A percentile compares a stretch with the other conserved stretches of the same genome.
Evolutionary conservation across 2,329 filamentous ascomycete species (phyloP).

Genomic region (Sporothrix globosa): DNA sequence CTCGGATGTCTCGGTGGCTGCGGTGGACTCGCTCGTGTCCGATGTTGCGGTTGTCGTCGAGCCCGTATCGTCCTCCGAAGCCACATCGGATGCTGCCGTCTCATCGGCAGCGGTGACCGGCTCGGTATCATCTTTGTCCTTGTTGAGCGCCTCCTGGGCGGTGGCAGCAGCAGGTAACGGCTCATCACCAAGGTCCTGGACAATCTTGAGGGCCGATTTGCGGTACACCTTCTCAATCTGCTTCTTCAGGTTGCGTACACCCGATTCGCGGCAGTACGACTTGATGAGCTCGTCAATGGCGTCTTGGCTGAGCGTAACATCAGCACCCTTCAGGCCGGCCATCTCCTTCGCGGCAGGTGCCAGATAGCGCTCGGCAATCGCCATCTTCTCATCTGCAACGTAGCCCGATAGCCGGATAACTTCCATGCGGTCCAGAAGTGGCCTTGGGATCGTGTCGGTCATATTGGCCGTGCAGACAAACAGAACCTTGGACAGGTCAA

Average conservation of each 20-base stretch:
- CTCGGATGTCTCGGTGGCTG: constrained; percentile 38
- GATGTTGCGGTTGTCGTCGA: constrained; percentile 27
- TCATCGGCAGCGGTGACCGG: constrained; percentile 51
- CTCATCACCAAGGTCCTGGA: constrained; percentile 88
- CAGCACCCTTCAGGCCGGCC: constrained; percentile 84
- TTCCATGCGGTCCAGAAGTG: constrained; percentile 95
- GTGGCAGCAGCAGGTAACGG: constrained; percentile 69
- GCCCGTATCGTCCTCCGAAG: constrained; percentile 31
- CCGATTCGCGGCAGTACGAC: constrained; percentile 95
- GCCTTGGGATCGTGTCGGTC: constrained; percentile 95
- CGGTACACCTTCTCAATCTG: constrained; percentile 99
- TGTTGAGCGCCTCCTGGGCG: constrained; percentile 48
- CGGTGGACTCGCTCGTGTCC: constrained; percentile 7
- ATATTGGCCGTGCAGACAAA: constrained; percentile 99
- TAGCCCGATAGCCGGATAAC: constrained; percentile 95
- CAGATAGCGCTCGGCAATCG: constrained; percentile 91
- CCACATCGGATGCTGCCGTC: constrained; percentile 44
- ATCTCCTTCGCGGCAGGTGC: constrained; percentile 93
- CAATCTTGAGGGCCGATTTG: constrained; percentile 95
- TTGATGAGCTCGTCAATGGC: constrained; percentile 98
- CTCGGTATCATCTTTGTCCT: constrained; percentile 42
- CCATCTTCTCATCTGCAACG: constrained; percentile 98
- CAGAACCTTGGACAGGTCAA: constrained; percentile 94
- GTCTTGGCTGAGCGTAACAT: constrained; percentile 82
- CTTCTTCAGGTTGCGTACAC: constrained; percentile 97